Conservation (phyloP, 176 grass and related monocot genomes). For the Poa pratensis region DNA sequence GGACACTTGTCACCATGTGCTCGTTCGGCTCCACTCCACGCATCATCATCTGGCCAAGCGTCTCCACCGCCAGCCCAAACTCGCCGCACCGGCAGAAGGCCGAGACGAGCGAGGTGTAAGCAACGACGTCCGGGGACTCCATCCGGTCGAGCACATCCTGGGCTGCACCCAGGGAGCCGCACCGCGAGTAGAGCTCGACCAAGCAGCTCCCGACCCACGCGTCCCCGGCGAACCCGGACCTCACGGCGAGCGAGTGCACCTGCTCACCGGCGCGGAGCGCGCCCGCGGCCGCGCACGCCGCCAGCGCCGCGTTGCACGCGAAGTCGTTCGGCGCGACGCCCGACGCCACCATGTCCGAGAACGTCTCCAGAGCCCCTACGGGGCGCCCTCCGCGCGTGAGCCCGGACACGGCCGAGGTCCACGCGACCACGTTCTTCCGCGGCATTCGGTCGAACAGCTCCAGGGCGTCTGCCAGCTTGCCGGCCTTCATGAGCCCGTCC, state of each 20-base stretch:
- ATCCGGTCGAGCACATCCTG: slow-evolving; percentile 51
- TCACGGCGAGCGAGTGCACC: slow-evolving; percentile 66
- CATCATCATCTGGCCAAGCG: slow-evolving; percentile 52
- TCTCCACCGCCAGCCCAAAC: slow-evolving; percentile 31
- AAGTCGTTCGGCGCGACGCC: slow-evolving; percentile 69
- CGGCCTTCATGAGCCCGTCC: slow-evolving; percentile 56
- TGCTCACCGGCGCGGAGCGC: slow-evolving; percentile 54
- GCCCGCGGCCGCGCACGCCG: slow-evolving; percentile 53
- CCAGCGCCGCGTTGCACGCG: slow-evolving; percentile 68
- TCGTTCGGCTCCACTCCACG: slow-evolving; percentile 66
- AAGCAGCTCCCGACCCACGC: slow-evolving; percentile 54
- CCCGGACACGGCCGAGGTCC: slow-evolving; percentile 76
- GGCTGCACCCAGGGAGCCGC: slow-evolving; percentile 44
- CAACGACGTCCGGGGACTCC: slow-evolving; percentile 60
- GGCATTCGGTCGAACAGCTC: slow-evolving; percentile 70
- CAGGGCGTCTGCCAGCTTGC: slow-evolving; percentile 47
- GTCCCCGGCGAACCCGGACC: slow-evolving; percentile 49
- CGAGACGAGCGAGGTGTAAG: slow-evolving; percentile 75
- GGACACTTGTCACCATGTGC: slow-evolving; percentile 58
- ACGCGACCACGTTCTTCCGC: slow-evolving; percentile 67
- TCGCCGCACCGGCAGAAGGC: slow-evolving; percentile 55
- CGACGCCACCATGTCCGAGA: slow-evolving; percentile 54
- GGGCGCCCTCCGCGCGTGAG: slow-evolving; percentile 46
- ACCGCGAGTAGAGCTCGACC: slow-evolving; percentile 71
- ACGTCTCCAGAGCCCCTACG: slow-evolving; percentile 27